Percentiles rank a stretch among this genome's conserved stretches.
phyloP scores from a whole-genome alignment of 1,139 yeast species.

The Saccharomyces hybrid region DNA sequence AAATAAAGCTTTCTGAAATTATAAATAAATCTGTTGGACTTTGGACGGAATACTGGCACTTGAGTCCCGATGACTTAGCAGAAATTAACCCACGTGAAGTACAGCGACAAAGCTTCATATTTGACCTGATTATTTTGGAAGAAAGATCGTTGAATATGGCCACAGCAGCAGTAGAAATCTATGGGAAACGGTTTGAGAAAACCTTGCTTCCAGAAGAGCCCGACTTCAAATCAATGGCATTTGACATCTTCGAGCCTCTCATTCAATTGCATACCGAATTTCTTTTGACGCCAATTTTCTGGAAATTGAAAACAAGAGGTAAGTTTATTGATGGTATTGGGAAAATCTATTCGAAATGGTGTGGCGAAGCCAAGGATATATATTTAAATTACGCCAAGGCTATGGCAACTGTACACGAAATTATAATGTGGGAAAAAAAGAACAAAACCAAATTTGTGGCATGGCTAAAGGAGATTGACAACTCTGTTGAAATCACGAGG shows the following conservation, averaged over 20 bases:
- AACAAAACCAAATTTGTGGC: constrained; percentile 42
- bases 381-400: constrained; percentile 54
- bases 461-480: constrained; percentile 44
- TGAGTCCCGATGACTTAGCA: too few relatives aligned
- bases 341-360: constrained; percentile 60
- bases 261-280: constrained; percentile 50
- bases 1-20: constrained; percentile 30
- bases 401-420: constrained; percentile 44
- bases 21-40: constrained; percentile 37
- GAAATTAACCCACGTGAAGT: constrained; percentile 49
- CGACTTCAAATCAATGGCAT: constrained; percentile 54
- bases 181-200: constrained; percentile 42
- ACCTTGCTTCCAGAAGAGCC: constrained; percentile 41
- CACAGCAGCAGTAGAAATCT: constrained; percentile 52
- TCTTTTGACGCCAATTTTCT: constrained; percentile 49
- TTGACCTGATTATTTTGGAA: constrained; percentile 68
- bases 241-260: constrained; percentile 55
- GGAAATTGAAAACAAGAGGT: constrained; percentile 49
- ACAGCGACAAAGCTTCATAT: constrained; percentile 67
- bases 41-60: constrained; percentile 76
- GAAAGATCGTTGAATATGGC: constrained; percentile 69
- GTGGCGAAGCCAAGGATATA: constrained; percentile 46
- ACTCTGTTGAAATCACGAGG: constrained; percentile 35
- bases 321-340: constrained; percentile 62
- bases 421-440: constrained; percentile 47